Conservation (phyloP, 2,329 filamentous ascomycete genomes). For the Botrytis deweyae region DNA sequence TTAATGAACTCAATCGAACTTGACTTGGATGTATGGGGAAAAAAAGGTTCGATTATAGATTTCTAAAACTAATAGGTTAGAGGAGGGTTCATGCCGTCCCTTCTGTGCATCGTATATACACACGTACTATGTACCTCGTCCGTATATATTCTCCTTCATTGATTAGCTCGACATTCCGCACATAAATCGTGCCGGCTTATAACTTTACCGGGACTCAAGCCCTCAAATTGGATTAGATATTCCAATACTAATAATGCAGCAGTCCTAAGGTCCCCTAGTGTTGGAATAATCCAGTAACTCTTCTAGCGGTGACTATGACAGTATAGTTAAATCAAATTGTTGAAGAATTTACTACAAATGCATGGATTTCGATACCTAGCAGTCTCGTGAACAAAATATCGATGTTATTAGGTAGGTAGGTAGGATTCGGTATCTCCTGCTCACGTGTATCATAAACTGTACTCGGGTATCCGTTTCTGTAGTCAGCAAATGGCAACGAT, state of each 20-base stretch:
- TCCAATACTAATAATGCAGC: neutral
- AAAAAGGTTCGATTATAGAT: neutral
- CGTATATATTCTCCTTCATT: neutral
- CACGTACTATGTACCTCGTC: neutral
- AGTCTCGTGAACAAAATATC: neutral
- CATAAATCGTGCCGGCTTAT: neutral
- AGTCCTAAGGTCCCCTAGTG: neutral
- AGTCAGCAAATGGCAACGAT: neutral
- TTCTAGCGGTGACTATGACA: neutral
- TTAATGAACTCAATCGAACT: neutral
- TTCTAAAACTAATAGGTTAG: neutral
- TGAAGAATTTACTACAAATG: neutral
- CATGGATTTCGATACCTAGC: neutral
- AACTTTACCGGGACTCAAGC: neutral
- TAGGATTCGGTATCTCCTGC: neutral
- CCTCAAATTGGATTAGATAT: neutral
- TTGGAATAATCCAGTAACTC: neutral
- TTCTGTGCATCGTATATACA: neutral
- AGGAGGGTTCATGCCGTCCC: neutral
- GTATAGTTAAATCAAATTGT: neutral
- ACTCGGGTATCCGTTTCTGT: neutral
- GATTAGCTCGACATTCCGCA: neutral
- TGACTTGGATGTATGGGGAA: neutral
- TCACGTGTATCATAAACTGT: neutral
- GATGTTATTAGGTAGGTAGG: neutral